Base-by-base conservation (phyloP, 2,329 filamentous ascomycete species). In the Cercospora citrullina region DNA sequence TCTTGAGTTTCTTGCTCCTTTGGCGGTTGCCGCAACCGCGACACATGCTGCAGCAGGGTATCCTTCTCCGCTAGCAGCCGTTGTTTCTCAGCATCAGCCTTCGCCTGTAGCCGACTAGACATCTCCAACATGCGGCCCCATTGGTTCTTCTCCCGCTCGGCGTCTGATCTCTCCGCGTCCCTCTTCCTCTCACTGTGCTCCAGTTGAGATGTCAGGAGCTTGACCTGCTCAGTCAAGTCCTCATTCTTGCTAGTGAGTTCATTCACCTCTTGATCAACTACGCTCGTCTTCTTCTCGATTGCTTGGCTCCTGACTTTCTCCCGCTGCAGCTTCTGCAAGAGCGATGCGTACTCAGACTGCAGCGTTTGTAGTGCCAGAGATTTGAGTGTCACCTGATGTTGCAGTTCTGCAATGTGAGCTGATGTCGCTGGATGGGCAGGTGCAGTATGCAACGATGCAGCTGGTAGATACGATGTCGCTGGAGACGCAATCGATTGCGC, bases 331-430 rank as follows among this genome's bases (percentile, higher is more conserved):
- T 84, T 85, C 21, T 84, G 80, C 3, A 87, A 79, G 4, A 87
- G 78, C 57, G 80, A 81, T 63, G 85, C 81, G 72, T 87, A 84
- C 74, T 87, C 85, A n/a, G 80, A 79, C 72, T 86, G 84, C 6
- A 87, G 77, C 1, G 83, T 85, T 68, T 85, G 82, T 23, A 86
- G 79, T 12, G 82, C 82, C 18, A 86, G 77, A 4, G 85, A 83
- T 70, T 86, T 86, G 66, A 86, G 77, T 16, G 82, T 85, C 42
- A 86, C 79, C 73, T 86, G 84, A 72, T 86, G 84, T 71, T 86
- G 85, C 7, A 87, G 78, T 60, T 84, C 82, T 60, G 83, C 80
- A 21, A 84, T 75, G 65, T 84, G 81, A 16, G 77, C 76, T 8
- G 75, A 76, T 14, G 75, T 73, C 7, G 72, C 73, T 5, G 75